phyloP scores from a whole-genome alignment of 169 alveolate species.

The Plasmodium coatneyi region DNA sequence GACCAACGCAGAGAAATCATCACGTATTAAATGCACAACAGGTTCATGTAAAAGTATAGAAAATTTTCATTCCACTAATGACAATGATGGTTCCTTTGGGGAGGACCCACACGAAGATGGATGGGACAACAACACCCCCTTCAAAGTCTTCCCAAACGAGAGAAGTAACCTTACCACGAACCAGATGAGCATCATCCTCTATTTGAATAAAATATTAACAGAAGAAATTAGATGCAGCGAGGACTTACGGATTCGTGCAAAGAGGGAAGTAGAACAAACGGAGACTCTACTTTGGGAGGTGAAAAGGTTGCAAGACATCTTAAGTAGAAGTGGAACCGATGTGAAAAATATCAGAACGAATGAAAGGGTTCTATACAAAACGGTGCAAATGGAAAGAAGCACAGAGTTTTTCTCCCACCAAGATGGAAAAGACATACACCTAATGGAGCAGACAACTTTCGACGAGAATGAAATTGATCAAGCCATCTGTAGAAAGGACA shows the following conservation, averaged over 20 bases:
- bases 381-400: background rate
- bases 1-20: background rate
- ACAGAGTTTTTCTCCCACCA: background rate
- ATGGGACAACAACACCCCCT: background rate
- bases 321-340: background rate
- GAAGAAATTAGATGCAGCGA: constrained; percentile 25
- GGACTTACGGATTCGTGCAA: background rate
- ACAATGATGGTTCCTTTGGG: background rate
- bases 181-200: constrained; percentile 15
- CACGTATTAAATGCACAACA: background rate
- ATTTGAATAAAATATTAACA: constrained; percentile 25
- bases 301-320: constrained; percentile 23
- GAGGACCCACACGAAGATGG: background rate
- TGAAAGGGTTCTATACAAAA: constrained; percentile 3
- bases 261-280: background rate
- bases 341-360: background rate
- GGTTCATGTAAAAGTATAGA: background rate
- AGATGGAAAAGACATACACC: constrained; percentile 16
- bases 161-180: constrained; percentile 1
- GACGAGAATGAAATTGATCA: background rate
- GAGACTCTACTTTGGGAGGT: constrained; percentile 9
- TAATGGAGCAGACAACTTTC: background rate
- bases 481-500: background rate
- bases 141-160: background rate
- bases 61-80: background rate